Evolutionary conservation across 371 early-diverging fungal species (phyloP), one percentile per base, ranked within the genome.

Genomic region (Saksenaea vasiformis): DNA sequence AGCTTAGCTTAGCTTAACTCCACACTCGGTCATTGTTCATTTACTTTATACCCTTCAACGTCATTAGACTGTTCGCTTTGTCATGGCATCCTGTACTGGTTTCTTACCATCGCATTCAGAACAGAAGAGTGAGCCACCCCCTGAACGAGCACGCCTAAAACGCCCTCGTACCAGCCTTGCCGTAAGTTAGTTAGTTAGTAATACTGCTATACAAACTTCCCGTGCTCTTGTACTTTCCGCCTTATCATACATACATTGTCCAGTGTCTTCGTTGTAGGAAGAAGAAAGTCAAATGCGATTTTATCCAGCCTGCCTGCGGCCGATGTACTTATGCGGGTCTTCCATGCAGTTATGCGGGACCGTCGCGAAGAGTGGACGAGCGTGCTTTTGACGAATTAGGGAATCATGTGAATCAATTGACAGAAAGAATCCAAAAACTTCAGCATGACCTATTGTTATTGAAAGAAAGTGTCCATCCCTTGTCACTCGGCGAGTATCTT

Each of bases 231-330:
- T n/a, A 14, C 15, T 3, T 44, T 44, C 17, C 19, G 7, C 10
- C 17, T 15, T 44, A n/a, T 15, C 15, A 38, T 38, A 10, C 10
- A 38, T 41, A 57, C 22, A 15, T 56, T 47, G 3, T 22, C 22
- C 11, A 82, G 82, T 82, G 82, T 54, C 77, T 79, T 63, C 79
- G 82, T 15, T 87, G 87, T 70, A 78, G 85, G 56, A 87, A 87
- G 71, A 87, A 85, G 54, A 86, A 85, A 66, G 83, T 87, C 58
- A 87, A 87, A 58, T 87, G 87, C 67, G 85, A 87, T 67, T 83
- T 83, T 57, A 82, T 85, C 10, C 87, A 82, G 60, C 87, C 87
- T 0, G 84, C 84, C 1, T 87, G 87, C 68, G 77, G 78, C 5
- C 85, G 87, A 7, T 87, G 87, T 65, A 76, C 73, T 15, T 66